Base-by-base conservation (phyloP, 2,329 filamentous ascomycete genomes). In the Diaporthe longicolla region DNA sequence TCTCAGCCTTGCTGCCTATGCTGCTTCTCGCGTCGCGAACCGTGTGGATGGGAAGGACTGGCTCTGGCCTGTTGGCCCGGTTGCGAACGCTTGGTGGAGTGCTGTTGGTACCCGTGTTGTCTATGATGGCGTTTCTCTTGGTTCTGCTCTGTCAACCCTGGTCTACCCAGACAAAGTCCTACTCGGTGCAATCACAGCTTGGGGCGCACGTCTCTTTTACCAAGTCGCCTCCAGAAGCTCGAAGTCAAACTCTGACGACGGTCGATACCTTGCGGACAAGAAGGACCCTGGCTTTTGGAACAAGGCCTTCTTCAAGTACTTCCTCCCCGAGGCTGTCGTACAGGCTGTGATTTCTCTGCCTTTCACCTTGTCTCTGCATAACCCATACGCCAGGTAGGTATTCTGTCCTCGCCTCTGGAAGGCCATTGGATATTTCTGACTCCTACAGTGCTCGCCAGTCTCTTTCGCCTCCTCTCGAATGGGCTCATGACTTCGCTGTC, bases 11-110 rank as follows among this genome's bases (percentile, higher is more conserved):
- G 83, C 88, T 43, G 85, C 89, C 0, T 92, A 89, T 77, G 84
- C 84, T 11, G 82, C 85, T 40, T 87, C 87, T 0, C 83, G 88
- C 32, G 84, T 86, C 66, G 89, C 88, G 10, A 81, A 90, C 77
- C 84, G 85, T n/a, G 85, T 88, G 13, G 89, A 91, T 72, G 82
- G 86, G n/a, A 92, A 92, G 77, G 89, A 92, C 79, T 89, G 87
- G 83, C 80, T 89, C 8, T 91, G 89, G 89, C 88, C 89, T 0
- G 81, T 84, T 5, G 87, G 84, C 3, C 88, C 88, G 77, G 85
- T 91, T 13, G 80, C 84, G 73, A 91, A 90, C 78, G 89, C 88
- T 9, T 91, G 89, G 90, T 91, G 89, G 87, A 87, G 85, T 71
- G 88, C 89, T 29, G 80, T 91, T 55, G 89, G 89, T 19, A 83